These are phyloP conservation scores for Pythium dissimile DNA, from an alignment of 352 stramenopile genomes.

Conservation along the genomic window DNA sequence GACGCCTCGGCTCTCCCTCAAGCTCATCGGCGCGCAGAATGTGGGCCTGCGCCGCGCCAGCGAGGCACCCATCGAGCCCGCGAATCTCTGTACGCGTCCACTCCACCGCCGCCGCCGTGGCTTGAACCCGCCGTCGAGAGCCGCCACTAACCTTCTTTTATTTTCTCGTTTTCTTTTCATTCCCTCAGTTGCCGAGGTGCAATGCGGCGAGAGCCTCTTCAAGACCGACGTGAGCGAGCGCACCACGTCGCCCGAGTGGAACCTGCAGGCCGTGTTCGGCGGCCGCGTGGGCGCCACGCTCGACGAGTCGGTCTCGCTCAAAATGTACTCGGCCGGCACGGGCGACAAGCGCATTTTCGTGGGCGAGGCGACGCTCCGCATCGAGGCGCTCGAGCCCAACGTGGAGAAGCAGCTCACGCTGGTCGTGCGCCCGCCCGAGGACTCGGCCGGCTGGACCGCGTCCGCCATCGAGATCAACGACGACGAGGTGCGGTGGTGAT, in stretches of 20 bases:
- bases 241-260: conserved; percentile 48
- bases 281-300: conserved; percentile 35
- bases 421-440: not conserved
- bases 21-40: conserved; percentile 15
- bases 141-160: too few relatives aligned
- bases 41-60: conserved; percentile 11
- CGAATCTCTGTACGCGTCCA: conserved; percentile 8
- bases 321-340: conserved; percentile 46
- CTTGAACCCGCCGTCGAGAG: not conserved
- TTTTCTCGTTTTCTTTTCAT: too few relatives aligned
- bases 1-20: conserved; percentile 17
- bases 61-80: conserved; percentile 5
- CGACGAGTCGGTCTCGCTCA: conserved; percentile 39
- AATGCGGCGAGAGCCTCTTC: conserved; percentile 45
- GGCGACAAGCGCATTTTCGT: conserved; percentile 30
- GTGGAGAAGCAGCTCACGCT: conserved; percentile 16
- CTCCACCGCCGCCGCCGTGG: not conserved
- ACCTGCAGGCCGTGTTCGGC: conserved; percentile 52
- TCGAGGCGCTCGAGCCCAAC: conserved; percentile 35
- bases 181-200: conserved; percentile 61
- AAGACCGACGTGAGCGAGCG: conserved; percentile 40
- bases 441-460: conserved; percentile 6
- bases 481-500: not conserved
- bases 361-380: conserved; percentile 31
- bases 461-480: conserved; percentile 3